phyloP scores from a whole-genome alignment of 805 yeast genomes.

The Blastobotrys muscicola region DNA sequence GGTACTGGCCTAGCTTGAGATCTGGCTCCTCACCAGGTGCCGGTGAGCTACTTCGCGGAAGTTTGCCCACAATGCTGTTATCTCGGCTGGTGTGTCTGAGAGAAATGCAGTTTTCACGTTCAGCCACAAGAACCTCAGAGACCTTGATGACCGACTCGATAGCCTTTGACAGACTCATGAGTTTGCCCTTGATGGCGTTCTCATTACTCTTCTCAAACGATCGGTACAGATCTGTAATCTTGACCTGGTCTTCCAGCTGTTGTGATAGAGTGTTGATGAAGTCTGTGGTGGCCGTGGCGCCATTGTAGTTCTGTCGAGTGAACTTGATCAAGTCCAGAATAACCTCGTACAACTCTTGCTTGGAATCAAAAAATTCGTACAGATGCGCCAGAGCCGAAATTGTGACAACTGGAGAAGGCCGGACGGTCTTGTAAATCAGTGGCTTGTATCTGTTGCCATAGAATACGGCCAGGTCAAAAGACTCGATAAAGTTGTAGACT shows the following conservation, averaged over 20 bases:
- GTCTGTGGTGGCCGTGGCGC: conserved; percentile 9
- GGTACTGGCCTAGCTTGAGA: not conserved
- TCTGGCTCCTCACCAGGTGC: too few relatives aligned
- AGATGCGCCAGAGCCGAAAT: conserved; percentile 20
- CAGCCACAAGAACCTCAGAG: not conserved
- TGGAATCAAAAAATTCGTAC: conserved; percentile 59
- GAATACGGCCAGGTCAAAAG: conserved; percentile 19
- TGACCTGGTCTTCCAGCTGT: conserved; percentile 8
- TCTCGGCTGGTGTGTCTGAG: not conserved
- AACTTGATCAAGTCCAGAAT: conserved; percentile 3
- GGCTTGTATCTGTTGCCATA: conserved; percentile 10
- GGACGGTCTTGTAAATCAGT: conserved; percentile 2
- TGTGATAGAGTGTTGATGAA: conserved; percentile 13
- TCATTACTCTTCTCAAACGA: conserved; percentile 10
- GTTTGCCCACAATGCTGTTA: too few relatives aligned
- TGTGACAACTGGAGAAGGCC: not conserved
- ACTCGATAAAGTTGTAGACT: conserved; percentile 30
- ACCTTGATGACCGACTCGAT: too few relatives aligned
- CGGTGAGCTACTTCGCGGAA: too few relatives aligned
- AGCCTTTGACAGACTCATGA: not conserved
- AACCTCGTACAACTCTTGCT: conserved; percentile 53
- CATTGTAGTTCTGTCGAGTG: not conserved
- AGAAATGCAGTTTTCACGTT: conserved; percentile 1
- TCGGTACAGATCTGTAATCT: conserved; percentile 12
- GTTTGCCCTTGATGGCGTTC: conserved; percentile 8